Percentiles rank a stretch among this genome's conserved stretches.
phyloP scores from a whole-genome alignment of 2,329 filamentous ascomycete species.

The Talaromyces amestolkiae region DNA sequence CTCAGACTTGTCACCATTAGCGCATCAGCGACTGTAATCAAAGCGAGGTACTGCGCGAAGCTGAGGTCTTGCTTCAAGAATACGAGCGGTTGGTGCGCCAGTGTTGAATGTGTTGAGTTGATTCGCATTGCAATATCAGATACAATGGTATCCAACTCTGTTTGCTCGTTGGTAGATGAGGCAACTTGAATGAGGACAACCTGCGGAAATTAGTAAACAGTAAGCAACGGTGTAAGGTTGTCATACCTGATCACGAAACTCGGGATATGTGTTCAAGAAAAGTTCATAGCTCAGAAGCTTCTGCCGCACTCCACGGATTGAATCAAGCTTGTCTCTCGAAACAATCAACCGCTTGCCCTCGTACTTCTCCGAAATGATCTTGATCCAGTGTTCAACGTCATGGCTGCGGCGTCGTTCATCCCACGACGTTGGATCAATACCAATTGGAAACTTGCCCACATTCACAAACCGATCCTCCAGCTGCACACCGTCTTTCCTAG shows the following conservation, averaged over 20 bases:
- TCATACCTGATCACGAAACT: constrained; percentile 71
- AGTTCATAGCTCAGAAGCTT: constrained; percentile 90
- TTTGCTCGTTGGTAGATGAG: constrained; percentile 82
- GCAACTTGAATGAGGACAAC: constrained; percentile 93
- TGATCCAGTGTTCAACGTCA: constrained; percentile 75
- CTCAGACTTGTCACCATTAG: constrained; percentile 93
- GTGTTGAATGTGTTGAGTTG: constrained; percentile 84
- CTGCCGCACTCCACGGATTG: constrained; percentile 86
- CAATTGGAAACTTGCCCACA: constrained; percentile 80
- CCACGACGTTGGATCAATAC: constrained; percentile 80
- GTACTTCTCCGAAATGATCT: constrained; percentile 78
- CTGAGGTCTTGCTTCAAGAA: constrained; percentile 94
- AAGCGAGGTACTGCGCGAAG: constrained; percentile 87
- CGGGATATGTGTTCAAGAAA: constrained; percentile 88
- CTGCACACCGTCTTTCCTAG: constrained; percentile 81
- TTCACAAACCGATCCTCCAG: constrained; percentile 92
- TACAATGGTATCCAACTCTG: constrained; percentile 81
- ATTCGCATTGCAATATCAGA: constrained; percentile 93
- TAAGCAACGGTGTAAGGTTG: not conserved
- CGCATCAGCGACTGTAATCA: constrained; percentile 84
- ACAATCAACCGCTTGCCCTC: constrained; percentile 87
- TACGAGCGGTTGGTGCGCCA: constrained; percentile 88
- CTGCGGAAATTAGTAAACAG: constrained; percentile 33
- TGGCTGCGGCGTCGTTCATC: constrained; percentile 66
- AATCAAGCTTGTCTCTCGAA: constrained; percentile 89